phyloP scores from a whole-genome alignment of 495 filamentous ascomycete species.

The Penicillium odoratum region DNA sequence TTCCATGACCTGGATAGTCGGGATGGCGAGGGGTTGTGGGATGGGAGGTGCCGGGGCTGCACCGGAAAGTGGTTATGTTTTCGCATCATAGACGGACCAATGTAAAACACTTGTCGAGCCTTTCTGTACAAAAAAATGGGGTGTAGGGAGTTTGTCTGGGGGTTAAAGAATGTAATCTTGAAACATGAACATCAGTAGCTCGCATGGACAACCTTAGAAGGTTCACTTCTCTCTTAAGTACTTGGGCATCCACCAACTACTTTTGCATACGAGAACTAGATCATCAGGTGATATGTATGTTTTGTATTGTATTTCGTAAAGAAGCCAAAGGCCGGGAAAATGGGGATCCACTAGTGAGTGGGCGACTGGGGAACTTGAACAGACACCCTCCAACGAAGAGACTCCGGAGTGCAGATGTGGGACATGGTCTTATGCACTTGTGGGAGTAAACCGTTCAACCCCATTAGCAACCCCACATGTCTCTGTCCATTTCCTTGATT shows the following conservation, averaged over 20 bases:
- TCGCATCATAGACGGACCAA: slow-evolving; percentile 49
- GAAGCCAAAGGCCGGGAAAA: slow-evolving; percentile 10
- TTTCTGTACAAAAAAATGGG: background rate
- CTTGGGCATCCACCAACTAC: background rate
- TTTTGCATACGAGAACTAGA: background rate
- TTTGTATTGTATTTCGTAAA: background rate
- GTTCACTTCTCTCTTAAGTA: background rate
- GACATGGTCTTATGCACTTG: slow-evolving; percentile 15
- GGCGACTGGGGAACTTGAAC: slow-evolving; percentile 8
- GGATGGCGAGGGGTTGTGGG: slow-evolving; percentile 22
- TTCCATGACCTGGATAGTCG: slow-evolving; percentile 28
- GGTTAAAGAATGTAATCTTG: background rate
- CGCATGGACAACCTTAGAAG: background rate
- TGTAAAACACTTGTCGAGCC: slow-evolving; percentile 45
- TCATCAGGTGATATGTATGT: background rate
- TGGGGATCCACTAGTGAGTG: slow-evolving; percentile 4
- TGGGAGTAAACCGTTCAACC: slow-evolving; percentile 17
- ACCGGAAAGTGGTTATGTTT: slow-evolving; percentile 37
- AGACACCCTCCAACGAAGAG: slow-evolving; percentile 12
- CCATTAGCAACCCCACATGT: slow-evolving; percentile 10
- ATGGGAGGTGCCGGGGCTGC: slow-evolving; percentile 31
- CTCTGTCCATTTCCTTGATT: slow-evolving; percentile 8
- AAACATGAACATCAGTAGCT: background rate
- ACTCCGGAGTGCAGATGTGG: slow-evolving; percentile 20
- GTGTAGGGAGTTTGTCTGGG: background rate